Evolutionary conservation across 192 early-diverging fungal genomes (phyloP), one percentile per base, ranked within the genome.

Genomic region (Umbelopsis ramanniana): DNA sequence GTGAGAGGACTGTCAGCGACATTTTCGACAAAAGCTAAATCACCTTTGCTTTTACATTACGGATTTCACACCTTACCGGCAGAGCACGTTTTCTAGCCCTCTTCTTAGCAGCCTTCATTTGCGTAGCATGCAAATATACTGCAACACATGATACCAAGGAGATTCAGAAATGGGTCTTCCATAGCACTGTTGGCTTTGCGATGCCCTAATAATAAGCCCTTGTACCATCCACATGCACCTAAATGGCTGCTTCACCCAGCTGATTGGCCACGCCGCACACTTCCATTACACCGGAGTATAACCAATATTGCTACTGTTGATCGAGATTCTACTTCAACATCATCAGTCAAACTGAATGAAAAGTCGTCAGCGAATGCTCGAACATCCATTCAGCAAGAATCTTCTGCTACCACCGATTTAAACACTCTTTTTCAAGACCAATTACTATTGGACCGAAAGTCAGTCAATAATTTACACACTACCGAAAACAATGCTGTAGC

Each of bases 81-180:
- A 29, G 29, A 29, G 29, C 29, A 29, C 29, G 29, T 29, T 29
- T 29, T 29, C 29, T 29, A 29, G 29, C 29, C 29, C 29, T 50
- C 4, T 50, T 21, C 9, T 50, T n/a, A 50, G 48, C 48, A n/a
- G 57, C 57, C 33, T n/a, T 63, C 17, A 37, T 29, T 54, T 63
- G 57, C 57, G 33, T 63, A 63, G 57, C 57, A 63, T 63, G 57
- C 57, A 63, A 63, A 63, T 63, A 63, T 17, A 22, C 35, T 63
- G 33, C 57, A 35, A 63, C 57, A 63, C 57, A 63, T 63, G 57
- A 63, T 63, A 63, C 57, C 57, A 63, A 63, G 57, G 57, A 63
- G 57, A 63, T 63, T 63, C 57, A 63, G 57, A 63, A 63, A 63
- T 63, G 57, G 57, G 57, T 63, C 57, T 63, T 63, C 57, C 26